A percentile compares a stretch with the other conserved stretches of the same genome.
phyloP scores from a whole-genome alignment of 306 rosid species.

The Dalbergia oliveri region DNA sequence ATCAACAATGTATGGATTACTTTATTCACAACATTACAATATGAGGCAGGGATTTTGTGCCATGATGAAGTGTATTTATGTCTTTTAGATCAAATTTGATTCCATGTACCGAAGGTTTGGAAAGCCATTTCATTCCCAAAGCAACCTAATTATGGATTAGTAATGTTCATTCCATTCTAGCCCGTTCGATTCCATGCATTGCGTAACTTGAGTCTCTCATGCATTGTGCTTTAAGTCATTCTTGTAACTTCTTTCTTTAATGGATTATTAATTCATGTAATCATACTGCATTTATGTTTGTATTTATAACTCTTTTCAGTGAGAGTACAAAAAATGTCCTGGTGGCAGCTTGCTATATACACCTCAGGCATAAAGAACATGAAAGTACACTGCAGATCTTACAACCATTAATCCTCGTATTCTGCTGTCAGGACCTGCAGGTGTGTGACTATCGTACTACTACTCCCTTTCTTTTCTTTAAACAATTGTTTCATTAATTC shows the following conservation, averaged over 20 bases:
- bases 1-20: no score
- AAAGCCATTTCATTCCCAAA: no score
- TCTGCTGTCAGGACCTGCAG: conserved; percentile 94
- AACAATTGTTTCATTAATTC: conserved; percentile 33
- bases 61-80: no score
- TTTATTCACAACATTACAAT: no score
- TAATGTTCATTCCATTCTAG: background rate
- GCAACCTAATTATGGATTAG: background rate
- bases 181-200: background rate
- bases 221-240: conserved; percentile 32
- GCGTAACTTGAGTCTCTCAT: conserved; percentile 30
- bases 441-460: conserved; percentile 50
- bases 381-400: conserved; percentile 81
- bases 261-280: conserved; percentile 32
- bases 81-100: no score
- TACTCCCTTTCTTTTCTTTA: conserved; percentile 7
- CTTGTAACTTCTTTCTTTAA: conserved; percentile 22
- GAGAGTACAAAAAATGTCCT: conserved; percentile 89
- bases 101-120: no score
- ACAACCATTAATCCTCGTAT: conserved; percentile 87
- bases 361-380: conserved; percentile 83
- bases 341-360: conserved; percentile 87
- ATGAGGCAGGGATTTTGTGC: no score
- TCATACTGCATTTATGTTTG: conserved; percentile 29
- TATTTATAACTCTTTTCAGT: conserved; percentile 58